Evolutionary conservation across 495 filamentous ascomycete species (phyloP).

Genomic region (Lepraria neglecta): DNA sequence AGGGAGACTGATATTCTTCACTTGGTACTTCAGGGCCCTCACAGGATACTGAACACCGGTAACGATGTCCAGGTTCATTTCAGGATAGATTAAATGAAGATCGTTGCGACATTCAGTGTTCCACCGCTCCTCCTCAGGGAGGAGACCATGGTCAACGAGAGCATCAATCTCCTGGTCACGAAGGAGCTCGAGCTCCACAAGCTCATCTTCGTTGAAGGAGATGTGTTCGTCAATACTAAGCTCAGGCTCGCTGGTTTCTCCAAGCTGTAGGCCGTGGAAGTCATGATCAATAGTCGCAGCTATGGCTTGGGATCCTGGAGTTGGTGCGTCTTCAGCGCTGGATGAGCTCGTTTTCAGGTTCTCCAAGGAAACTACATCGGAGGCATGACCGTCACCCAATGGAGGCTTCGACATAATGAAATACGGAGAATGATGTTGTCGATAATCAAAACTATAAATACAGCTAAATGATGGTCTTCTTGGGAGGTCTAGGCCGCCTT

Average conservation of each 20-base stretch:
- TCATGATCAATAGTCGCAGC: background rate
- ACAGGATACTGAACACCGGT: conserved; percentile 7
- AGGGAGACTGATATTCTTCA: background rate
- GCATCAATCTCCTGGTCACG: background rate
- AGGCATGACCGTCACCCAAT: too few relatives aligned
- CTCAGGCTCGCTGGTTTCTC: background rate
- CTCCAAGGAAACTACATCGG: too few relatives aligned
- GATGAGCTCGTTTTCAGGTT: too few relatives aligned
- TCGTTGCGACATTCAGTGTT: conserved; percentile 4
- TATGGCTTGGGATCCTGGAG: too few relatives aligned
- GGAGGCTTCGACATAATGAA: too few relatives aligned
- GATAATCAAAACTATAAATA: too few relatives aligned
- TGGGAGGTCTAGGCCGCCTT: too few relatives aligned
- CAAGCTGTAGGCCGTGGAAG: background rate
- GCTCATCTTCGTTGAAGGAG: background rate
- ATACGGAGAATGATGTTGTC: too few relatives aligned
- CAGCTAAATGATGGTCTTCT: too few relatives aligned
- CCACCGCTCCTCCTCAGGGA: background rate
- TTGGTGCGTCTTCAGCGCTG: too few relatives aligned
- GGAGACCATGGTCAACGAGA: background rate
- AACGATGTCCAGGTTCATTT: conserved; percentile 8
- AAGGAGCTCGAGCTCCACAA: conserved; percentile 2
- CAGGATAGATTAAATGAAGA: background rate
- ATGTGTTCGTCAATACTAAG: background rate
- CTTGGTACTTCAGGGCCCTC: conserved; percentile 6